A percentile compares a stretch with the other conserved stretches of the same genome.
Conservation (phyloP, 2,329 filamentous ascomycete genomes). For the Phialemonium atrogriseum region DNA sequence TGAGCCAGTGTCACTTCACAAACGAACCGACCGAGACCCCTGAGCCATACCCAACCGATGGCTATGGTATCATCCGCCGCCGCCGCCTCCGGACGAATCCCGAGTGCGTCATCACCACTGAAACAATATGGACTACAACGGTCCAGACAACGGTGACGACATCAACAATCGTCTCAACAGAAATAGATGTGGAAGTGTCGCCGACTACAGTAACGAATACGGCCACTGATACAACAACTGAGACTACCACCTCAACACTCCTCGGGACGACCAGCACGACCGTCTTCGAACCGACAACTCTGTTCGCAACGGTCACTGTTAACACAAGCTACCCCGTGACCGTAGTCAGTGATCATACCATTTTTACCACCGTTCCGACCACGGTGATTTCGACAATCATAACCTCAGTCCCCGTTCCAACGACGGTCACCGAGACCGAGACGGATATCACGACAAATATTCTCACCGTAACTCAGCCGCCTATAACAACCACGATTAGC, state of each 20-base stretch:
- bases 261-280: conserved; percentile 2
- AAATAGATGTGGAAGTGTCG: background rate
- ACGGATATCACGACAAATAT: background rate
- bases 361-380: background rate
- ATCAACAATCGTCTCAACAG: background rate
- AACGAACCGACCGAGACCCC: background rate
- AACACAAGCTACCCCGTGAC: conserved; percentile 2
- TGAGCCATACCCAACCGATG: too few relatives aligned
- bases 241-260: conserved; percentile 6
- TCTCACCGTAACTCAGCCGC: conserved; percentile 1
- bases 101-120: conserved; percentile 3
- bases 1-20: conserved; percentile 6
- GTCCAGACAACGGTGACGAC: background rate
- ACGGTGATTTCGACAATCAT: conserved; percentile 2
- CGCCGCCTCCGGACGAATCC: conserved; percentile 3
- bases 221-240: background rate
- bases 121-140: conserved; percentile 1
- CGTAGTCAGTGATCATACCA: conserved; percentile 3
- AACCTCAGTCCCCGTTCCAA: conserved; percentile 1
- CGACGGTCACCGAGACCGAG: conserved; percentile 1
- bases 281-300: background rate
- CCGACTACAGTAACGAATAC: background rate
- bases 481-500: conserved; percentile 6
- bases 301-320: background rate
- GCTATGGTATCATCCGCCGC: too few relatives aligned